phyloP scores from a whole-genome alignment of 106 monocot species.

The Xerophyta viscosa region DNA sequence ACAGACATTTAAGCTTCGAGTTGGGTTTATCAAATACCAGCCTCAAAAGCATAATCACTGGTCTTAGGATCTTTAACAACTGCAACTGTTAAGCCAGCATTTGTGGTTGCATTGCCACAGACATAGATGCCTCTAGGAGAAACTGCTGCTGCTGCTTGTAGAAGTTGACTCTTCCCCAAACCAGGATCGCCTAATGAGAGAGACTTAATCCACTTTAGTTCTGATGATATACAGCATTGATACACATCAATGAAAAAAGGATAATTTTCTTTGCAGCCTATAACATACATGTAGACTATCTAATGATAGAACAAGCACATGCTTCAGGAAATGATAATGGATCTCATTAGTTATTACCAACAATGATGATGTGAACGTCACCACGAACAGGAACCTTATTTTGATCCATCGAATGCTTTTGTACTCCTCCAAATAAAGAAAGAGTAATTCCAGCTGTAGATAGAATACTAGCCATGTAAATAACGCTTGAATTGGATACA shows the following conservation, averaged over 20 bases:
- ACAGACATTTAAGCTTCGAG: no score
- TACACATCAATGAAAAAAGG: no score
- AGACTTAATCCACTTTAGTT: no score
- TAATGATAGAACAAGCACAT: no score
- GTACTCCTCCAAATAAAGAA: constrained; percentile 93
- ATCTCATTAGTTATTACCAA: constrained; percentile 55
- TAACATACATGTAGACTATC: no score
- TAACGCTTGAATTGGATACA: background rate
- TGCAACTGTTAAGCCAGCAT: constrained; percentile 98
- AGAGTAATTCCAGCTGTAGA: constrained; percentile 85
- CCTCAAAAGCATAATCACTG: constrained; percentile 98
- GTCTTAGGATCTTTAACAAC: constrained; percentile 97
- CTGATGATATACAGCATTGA: no score
- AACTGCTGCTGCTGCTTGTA: constrained; percentile 89
- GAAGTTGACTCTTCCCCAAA: constrained; percentile 95
- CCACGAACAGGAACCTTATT: constrained; percentile 99
- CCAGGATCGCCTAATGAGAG: constrained; percentile 88
- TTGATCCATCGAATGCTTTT: constrained; percentile 88
- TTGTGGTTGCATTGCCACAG: constrained; percentile 97
- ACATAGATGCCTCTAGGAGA: constrained; percentile 98
- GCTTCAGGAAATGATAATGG: background rate
- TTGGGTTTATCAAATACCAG: constrained; percentile 40
- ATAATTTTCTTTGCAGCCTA: no score
- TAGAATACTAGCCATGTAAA: background rate
- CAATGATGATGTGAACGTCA: constrained; percentile 92